phyloP scores from a whole-genome alignment of 192 early-diverging fungal species.

The Chytriomyces sp. region DNA sequence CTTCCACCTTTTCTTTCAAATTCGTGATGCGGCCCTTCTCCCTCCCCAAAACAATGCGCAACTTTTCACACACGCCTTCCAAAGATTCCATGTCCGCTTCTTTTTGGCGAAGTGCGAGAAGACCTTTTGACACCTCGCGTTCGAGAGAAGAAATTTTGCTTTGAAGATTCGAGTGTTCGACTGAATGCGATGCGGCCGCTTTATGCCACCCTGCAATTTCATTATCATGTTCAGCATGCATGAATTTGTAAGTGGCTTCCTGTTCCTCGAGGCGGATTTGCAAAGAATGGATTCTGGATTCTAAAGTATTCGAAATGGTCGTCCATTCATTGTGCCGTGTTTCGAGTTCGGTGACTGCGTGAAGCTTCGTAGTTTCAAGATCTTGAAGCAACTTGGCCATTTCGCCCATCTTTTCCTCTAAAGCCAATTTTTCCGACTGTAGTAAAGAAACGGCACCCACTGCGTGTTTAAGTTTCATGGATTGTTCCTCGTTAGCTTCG shows the following conservation, averaged over 20 bases:
- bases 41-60: not conserved
- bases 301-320: not conserved
- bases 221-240: not conserved
- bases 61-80: conserved; percentile 16
- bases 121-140: not conserved
- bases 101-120: conserved; percentile 6
- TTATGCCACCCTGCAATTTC: not conserved
- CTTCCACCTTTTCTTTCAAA: conserved; percentile 38
- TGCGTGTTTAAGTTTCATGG: conserved; percentile 3
- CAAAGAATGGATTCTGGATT: not conserved
- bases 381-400: not conserved
- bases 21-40: not conserved
- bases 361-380: not conserved
- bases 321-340: not conserved
- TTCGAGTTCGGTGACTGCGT: not conserved
- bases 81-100: conserved; percentile 1
- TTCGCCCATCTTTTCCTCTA: conserved; percentile 11
- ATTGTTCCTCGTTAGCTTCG: not conserved
- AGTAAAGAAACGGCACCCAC: not conserved
- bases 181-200: too few relatives aligned
- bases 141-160: not conserved
- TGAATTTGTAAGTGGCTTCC: not conserved
- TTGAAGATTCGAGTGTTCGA: not conserved
- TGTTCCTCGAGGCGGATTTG: not conserved
- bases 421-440: not conserved